phyloP scores from a whole-genome alignment of 176 grass and related monocot species.

The Alloteropsis semialata region DNA sequence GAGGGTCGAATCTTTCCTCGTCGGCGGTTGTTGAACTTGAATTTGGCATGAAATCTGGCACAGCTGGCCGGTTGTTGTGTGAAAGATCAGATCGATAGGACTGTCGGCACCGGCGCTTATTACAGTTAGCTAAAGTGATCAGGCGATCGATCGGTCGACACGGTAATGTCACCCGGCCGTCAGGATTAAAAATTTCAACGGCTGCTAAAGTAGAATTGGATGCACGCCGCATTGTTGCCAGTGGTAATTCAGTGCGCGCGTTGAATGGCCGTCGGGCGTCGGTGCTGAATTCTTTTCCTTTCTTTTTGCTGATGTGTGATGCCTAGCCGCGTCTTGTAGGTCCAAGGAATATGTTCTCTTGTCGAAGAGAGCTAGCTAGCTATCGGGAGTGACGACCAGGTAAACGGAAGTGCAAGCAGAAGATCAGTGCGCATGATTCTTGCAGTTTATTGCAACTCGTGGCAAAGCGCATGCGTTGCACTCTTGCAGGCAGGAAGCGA shows the following conservation, averaged over 20 bases:
- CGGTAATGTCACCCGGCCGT: neutral
- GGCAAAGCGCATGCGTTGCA: too few species aligned
- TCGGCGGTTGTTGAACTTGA: neutral
- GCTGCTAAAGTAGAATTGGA: neutral
- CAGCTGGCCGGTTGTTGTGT: neutral
- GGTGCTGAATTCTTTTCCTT: neutral
- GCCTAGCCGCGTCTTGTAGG: neutral
- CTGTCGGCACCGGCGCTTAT: constrained; percentile 2
- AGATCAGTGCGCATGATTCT: too few species aligned
- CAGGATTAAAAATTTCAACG: neutral
- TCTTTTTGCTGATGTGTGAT: neutral
- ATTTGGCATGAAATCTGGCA: neutral
- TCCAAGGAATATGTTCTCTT: neutral
- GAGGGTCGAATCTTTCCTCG: neutral
- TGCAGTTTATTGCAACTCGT: too few species aligned
- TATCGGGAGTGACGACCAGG: too few species aligned
- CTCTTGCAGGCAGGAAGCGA: too few species aligned
- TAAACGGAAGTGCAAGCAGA: too few species aligned
- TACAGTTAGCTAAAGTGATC: neutral
- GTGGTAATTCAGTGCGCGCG: neutral
- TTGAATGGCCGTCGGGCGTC: neutral
- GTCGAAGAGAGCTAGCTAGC: too few species aligned
- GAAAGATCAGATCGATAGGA: neutral
- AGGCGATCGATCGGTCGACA: neutral
- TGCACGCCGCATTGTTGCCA: neutral